Conservation (phyloP, 768 basidiomycete genomes). For the Paxillus involutus region DNA sequence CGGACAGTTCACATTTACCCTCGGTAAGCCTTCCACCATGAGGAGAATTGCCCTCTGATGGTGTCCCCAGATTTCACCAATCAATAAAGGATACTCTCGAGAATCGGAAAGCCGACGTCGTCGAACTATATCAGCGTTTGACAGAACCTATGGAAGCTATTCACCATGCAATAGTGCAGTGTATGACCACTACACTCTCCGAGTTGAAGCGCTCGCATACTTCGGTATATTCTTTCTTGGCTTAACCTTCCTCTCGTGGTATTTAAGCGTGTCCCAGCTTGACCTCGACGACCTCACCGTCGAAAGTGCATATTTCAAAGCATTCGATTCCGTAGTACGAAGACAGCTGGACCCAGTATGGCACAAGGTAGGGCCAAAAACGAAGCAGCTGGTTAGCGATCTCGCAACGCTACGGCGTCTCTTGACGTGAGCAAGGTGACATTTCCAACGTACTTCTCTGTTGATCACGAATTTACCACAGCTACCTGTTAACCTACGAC, state of each 20-base stretch:
- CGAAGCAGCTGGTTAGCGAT: slow-evolving; percentile 89
- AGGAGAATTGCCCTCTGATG: neutral
- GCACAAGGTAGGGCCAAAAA: slow-evolving; percentile 94
- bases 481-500: slow-evolving; percentile 86
- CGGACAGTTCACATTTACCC: slow-evolving; percentile 91
- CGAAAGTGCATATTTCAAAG: slow-evolving; percentile 91
- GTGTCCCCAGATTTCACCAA: slow-evolving; percentile 74
- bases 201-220: slow-evolving; percentile 90
- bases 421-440: slow-evolving; percentile 56
- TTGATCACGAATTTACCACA: neutral
- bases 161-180: slow-evolving; percentile 88
- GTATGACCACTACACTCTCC: slow-evolving; percentile 86
- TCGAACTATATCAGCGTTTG: slow-evolving; percentile 87
- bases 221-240: slow-evolving; percentile 39
- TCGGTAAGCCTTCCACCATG: slow-evolving; percentile 48
- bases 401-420: slow-evolving; percentile 82
- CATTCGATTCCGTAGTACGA: slow-evolving; percentile 87
- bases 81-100: slow-evolving; percentile 81
- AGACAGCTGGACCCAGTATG: slow-evolving; percentile 90
- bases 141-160: slow-evolving; percentile 89
- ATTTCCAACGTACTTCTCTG: neutral
- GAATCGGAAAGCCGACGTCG: slow-evolving; percentile 83
- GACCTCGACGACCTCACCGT: slow-evolving; percentile 92
- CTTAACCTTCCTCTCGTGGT: neutral
- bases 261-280: slow-evolving; percentile 49